Evolutionary conservation across 108 stramenopile species (phyloP).

Genomic region (Skeletonema menzelii): DNA sequence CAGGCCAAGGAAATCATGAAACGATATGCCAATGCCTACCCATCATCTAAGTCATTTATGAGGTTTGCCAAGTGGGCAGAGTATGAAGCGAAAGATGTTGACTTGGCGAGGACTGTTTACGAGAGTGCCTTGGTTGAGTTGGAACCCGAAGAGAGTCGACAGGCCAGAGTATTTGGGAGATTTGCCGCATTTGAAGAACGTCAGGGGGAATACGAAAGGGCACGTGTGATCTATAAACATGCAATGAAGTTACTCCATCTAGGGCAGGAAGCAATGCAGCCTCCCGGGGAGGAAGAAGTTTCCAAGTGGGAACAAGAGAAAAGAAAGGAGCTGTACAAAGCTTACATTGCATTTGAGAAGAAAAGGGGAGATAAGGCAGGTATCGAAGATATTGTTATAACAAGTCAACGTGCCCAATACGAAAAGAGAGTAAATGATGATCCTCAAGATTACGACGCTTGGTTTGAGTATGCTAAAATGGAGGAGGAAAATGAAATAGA

Average conservation of each 20-base stretch:
- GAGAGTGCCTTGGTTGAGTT: constrained; percentile 94
- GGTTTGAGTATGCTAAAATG: constrained; percentile 97
- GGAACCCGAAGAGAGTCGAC: constrained; percentile 84
- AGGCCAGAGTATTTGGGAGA: constrained; percentile 79
- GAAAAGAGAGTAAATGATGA: constrained; percentile 71
- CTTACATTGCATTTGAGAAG: constrained; percentile 98
- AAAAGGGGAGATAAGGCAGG: constrained; percentile 92
- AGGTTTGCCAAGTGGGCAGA: constrained; percentile 99
- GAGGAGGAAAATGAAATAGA: constrained; percentile 78
- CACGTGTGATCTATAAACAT: constrained; percentile 96
- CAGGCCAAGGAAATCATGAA: constrained; percentile 79
- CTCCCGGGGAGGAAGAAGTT: constrained; percentile 22
- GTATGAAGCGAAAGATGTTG: constrained; percentile 86
- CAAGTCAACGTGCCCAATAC: constrained; percentile 88
- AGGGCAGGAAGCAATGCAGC: constrained; percentile 54
- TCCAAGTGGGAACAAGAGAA: constrained; percentile 72
- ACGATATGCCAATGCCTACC: constrained; percentile 94
- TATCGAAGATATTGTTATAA: constrained; percentile 89
- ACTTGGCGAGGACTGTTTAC: constrained; percentile 91
- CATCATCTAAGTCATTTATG: constrained; percentile 84
- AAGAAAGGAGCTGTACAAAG: constrained; percentile 90
- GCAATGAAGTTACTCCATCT: constrained; percentile 84
- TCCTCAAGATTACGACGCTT: constrained; percentile 95
- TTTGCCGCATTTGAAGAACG: constrained; percentile 93
- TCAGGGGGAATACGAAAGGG: constrained; percentile 97